Base-by-base conservation (phyloP, 345 rosid species). In the Camelina sativa region DNA sequence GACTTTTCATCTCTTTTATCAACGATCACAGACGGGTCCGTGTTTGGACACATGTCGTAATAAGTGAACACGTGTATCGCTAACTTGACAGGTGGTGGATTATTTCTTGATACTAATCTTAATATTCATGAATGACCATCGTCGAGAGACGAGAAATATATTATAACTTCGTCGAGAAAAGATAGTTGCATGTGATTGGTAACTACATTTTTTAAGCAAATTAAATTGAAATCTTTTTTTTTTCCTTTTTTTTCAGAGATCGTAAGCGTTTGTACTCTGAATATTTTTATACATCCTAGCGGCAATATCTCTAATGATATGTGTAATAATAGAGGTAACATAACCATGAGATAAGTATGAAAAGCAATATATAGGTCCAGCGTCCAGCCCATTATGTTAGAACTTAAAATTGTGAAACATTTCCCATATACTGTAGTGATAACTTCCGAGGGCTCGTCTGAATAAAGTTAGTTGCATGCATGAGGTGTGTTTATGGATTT, bases 11-110 rank as follows among this genome's bases (percentile, higher is more conserved):
- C n/a, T 68, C 57, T 47, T 50, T 57, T 32, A 38, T 38, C 34
- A 60, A 15, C 43, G 11, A 53, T 55, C 12, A 70, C 50, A 65
- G 7, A 54, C 58, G 73, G 46, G 46, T 11, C 30, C 20, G 53
- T 38, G 48, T 22, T 16, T 48, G 30, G 28, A 71, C 72, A 79
- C 80, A 81, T 68, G 84, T 47, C 62, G 25, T 72, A 0, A 4
- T 4, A 47, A 8, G 6, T 10, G 56, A 85, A 84, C 87, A 83
- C 91, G 87, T 83, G 86, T 75, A 76, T 60, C 52, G 22, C 16
- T 73, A 71, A 67, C 55, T 63, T 28, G 65, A 77, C 74, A 78
- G 82, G 84, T 84, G 83, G 81, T 71, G 34, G 8, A 2, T 40
- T 48, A 11, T 41, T 54, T 8, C 54, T 55, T 56, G 43, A 56